Evolutionary conservation across 768 basidiomycete genomes (phyloP).

Genomic region (Coprinopsis strossmayeri): DNA sequence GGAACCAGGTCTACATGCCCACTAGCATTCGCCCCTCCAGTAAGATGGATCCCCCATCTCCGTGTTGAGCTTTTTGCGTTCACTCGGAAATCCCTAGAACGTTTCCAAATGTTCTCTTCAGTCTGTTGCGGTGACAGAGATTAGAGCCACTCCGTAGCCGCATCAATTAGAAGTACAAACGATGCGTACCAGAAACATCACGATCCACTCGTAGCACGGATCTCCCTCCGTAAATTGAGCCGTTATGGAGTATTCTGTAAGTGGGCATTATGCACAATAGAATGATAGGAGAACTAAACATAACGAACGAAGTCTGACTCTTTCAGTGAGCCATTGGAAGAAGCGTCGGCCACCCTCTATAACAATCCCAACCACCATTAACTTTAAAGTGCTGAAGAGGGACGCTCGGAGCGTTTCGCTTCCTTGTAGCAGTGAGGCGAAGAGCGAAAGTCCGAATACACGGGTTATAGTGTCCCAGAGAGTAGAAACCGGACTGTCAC

Average conservation of each 20-base stretch:
- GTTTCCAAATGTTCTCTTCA: constrained; percentile 37
- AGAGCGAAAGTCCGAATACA: constrained; percentile 30
- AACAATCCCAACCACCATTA: constrained; percentile 29
- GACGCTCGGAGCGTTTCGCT: constrained; percentile 1
- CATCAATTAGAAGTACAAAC: not conserved
- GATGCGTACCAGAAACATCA: constrained; percentile 32
- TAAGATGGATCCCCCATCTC: constrained; percentile 29
- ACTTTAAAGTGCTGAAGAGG: constrained; percentile 20
- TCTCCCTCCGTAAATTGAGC: constrained; percentile 42
- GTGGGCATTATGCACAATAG: not conserved
- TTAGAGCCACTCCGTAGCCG: not conserved
- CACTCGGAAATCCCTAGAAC: constrained; percentile 34
- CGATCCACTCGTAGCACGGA: constrained; percentile 44
- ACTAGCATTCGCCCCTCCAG: constrained; percentile 7
- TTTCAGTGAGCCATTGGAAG: constrained; percentile 27
- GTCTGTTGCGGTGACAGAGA: constrained; percentile 24
- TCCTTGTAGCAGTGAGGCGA: constrained; percentile 23
- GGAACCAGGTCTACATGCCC: constrained; percentile 35
- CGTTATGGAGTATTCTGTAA: constrained; percentile 35
- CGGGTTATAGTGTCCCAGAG: constrained; percentile 15
- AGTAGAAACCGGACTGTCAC: no score
- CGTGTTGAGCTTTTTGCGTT: constrained; percentile 32
- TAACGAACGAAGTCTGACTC: constrained; percentile 32
- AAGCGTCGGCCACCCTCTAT: constrained; percentile 34
- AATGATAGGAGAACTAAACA: not conserved